Evolutionary conservation across 805 yeast species (phyloP), one percentile per base, ranked within the genome.

Genomic region (Zygosaccharomyces gambellarensis): DNA sequence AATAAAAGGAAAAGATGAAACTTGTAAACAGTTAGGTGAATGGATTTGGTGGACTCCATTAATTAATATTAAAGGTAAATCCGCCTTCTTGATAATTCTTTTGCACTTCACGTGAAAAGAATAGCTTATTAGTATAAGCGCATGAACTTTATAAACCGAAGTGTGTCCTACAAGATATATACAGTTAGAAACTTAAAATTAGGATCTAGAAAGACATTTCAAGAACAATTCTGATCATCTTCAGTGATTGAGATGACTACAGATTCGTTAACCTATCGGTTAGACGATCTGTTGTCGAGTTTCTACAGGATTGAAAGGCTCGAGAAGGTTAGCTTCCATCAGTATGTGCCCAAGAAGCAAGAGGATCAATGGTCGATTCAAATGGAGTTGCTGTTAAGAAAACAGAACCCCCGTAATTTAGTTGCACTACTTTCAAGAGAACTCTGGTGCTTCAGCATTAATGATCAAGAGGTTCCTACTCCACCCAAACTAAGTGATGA

Each of bases 311-410:
- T 68, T 21, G 62, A 61, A 31, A 59, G 49, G 2, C 52, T 68
- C 11, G 58, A 58, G n/a, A 61, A 64, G 51, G 53, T 68, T 31
- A 67, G 66, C 41, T 68, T 66, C 45, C 58, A 53, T 28, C 72
- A 63, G 48, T 69, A 62, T 48, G 50, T 62, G 42, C 68, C 65
- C 9, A 58, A 57, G 43, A 60, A 59, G 30, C 58, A 64, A 32
- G 74, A 72, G 41, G 76, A 72, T 40, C 75, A 73, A 47, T 61
- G 70, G 55, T 62, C 75, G 5, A 61, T 74, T 29, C 73, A 73
- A 44, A 73, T 72, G 39, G 79, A 75, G 51, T 55, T 74, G 1
- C 55, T 61, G 11, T 46, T 74, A 34, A 53, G 78, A 47, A 65
- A 66, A 44, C 54, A 62, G 10, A 57, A 71, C 40, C 65, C 72